phyloP scores from a whole-genome alignment of 1,284 basidiomycete species.

The Omphalotus olearius region DNA sequence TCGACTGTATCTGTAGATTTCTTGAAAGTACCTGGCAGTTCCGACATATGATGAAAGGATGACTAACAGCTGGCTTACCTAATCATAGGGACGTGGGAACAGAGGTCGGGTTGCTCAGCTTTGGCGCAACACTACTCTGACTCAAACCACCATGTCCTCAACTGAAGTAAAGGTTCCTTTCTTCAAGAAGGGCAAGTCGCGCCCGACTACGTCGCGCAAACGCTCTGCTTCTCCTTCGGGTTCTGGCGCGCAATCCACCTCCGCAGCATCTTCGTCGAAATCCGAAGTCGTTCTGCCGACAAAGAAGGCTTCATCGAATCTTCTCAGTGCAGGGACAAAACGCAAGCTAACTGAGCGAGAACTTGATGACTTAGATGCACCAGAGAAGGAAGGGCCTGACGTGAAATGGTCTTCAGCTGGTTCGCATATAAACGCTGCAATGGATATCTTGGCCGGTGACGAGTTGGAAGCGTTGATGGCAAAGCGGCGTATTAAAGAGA shows the following conservation, averaged over 20 bases:
- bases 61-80: background rate
- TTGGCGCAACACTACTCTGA: too few relatives aligned
- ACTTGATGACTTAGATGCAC: conserved; percentile 39
- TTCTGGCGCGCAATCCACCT: conserved; percentile 20
- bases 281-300: conserved; percentile 74
- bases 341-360: conserved; percentile 61
- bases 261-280: conserved; percentile 39
- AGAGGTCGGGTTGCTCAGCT: too few relatives aligned
- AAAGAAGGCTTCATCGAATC: conserved; percentile 60
- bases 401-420: conserved; percentile 75
- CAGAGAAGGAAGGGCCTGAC: conserved; percentile 61
- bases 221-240: conserved; percentile 61
- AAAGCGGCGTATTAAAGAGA: conserved; percentile 54
- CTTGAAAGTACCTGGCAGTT: too few relatives aligned
- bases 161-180: conserved; percentile 62
- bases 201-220: conserved; percentile 69
- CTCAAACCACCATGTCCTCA: conserved; percentile 31
- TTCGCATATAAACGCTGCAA: conserved; percentile 62
- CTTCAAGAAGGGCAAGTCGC: conserved; percentile 81
- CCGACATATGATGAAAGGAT: background rate
- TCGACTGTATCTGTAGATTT: too few relatives aligned
- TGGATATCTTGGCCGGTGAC: conserved; percentile 76
- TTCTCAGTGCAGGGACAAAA: conserved; percentile 84
- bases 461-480: conserved; percentile 72
- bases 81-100: too few relatives aligned